Evolutionary conservation across 768 basidiomycete species (phyloP).

Genomic region (Clathrus columnatus): DNA sequence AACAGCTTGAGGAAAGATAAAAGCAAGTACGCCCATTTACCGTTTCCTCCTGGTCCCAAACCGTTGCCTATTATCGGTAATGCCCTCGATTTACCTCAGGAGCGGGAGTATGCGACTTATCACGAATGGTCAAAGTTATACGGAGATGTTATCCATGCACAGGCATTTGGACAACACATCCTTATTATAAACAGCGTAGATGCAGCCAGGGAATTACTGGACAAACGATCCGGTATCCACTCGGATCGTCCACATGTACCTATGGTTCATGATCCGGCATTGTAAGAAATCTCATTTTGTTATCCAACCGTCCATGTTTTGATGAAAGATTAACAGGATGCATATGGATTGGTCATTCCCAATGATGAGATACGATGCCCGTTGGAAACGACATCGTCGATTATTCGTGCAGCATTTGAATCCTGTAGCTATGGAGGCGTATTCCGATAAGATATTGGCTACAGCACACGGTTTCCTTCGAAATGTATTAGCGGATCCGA

Average conservation of each 20-base stretch:
- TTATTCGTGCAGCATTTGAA: not conserved
- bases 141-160: slow-evolving; percentile 17
- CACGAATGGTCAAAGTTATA: slow-evolving; percentile 30
- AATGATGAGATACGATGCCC: not conserved
- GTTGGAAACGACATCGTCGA: not conserved
- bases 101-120: slow-evolving; percentile 29
- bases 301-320: not conserved
- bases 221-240: slow-evolving; percentile 14
- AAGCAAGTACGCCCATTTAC: not conserved
- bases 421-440: not conserved
- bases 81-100: slow-evolving; percentile 23
- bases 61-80: slow-evolving; percentile 32
- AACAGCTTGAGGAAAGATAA: not conserved
- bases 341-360: not conserved
- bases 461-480: not conserved
- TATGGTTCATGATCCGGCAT: slow-evolving; percentile 8
- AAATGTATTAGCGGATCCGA: not conserved
- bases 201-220: slow-evolving; percentile 16
- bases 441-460: not conserved
- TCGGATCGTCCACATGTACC: slow-evolving; percentile 16
- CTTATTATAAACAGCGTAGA: slow-evolving; percentile 17
- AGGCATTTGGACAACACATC: slow-evolving; percentile 11
- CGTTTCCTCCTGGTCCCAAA: slow-evolving; percentile 31
- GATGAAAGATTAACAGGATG: not conserved
- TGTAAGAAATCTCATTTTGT: not conserved